Conservation (phyloP, 169 alveolate species). For the Pseudocohnilembus persalinus region DNA sequence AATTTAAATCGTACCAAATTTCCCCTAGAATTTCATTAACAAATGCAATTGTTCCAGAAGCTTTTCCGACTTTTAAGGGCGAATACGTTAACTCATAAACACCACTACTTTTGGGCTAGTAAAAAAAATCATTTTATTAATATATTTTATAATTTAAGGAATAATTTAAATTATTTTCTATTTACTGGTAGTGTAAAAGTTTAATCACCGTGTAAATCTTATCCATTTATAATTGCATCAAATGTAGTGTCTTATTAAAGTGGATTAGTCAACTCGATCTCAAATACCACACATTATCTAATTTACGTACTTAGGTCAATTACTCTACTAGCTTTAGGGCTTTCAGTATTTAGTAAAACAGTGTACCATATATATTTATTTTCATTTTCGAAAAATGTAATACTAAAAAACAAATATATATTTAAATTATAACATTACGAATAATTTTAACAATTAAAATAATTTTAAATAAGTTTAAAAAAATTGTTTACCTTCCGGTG, state of each 20-base stretch:
- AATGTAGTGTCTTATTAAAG: slow-evolving; percentile 79
- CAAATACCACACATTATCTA: slow-evolving; percentile 87
- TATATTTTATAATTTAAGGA: too few relatives aligned
- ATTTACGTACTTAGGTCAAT: slow-evolving; percentile 77
- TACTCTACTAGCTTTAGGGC: slow-evolving; percentile 73
- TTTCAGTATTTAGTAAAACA: slow-evolving; percentile 78
- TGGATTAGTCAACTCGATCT: slow-evolving; percentile 89
- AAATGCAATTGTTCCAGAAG: slow-evolving; percentile 82
- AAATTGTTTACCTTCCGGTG: slow-evolving; percentile 23
- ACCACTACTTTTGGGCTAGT: slow-evolving; percentile 53
- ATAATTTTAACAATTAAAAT: slow-evolving; percentile 49
- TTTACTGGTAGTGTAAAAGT: slow-evolving; percentile 9
- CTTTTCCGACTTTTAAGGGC: slow-evolving; percentile 86
- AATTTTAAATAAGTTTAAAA: slow-evolving; percentile 20
- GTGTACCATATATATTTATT: slow-evolving; percentile 85
- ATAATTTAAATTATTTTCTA: background rate
- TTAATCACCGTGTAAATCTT: slow-evolving; percentile 83
- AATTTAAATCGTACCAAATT: slow-evolving; percentile 79
- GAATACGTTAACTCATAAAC: slow-evolving; percentile 82
- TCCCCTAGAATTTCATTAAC: slow-evolving; percentile 81
- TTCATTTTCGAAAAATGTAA: slow-evolving; percentile 72
- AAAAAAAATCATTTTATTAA: background rate
- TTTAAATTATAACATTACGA: slow-evolving; percentile 19
- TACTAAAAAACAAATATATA: slow-evolving; percentile 35
- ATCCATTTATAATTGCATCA: slow-evolving; percentile 86